Conservation (phyloP, 2,329 filamentous ascomycete genomes). For the Sporothrix brunneoviolacea region DNA sequence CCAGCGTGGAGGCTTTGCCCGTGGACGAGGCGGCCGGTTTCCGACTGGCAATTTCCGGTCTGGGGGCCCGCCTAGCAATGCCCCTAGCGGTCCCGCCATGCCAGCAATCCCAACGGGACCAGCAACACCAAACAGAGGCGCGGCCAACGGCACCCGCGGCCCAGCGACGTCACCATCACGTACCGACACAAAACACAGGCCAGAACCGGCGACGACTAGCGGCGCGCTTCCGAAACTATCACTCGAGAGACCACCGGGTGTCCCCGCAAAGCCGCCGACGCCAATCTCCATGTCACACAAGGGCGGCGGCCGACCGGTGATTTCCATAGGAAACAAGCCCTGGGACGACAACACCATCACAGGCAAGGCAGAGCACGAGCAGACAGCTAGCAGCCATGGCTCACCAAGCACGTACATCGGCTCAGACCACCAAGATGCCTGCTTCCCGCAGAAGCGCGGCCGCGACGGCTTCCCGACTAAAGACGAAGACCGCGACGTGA, state of each 20-base stretch:
- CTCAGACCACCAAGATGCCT: neutral
- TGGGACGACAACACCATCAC: neutral
- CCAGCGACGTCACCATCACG: neutral
- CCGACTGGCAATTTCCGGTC: neutral
- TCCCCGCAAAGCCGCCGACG: conserved; percentile 17
- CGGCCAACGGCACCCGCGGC: neutral
- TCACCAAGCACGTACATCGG: neutral
- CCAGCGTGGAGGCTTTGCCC: conserved; percentile 1
- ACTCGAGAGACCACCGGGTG: conserved; percentile 2
- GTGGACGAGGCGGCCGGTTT: conserved; percentile 9
- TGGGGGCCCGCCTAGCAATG: neutral
- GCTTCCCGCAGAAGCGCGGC: conserved; percentile 11
- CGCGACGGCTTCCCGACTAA: neutral
- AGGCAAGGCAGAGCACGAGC: neutral
- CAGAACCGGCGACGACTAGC: neutral
- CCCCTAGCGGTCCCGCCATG: too few species aligned
- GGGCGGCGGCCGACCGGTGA: neutral
- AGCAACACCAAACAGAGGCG: too few species aligned
- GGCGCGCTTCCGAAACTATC: neutral
- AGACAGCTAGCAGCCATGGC: neutral
- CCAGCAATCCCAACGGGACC: too few species aligned
- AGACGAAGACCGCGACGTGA: conserved; percentile 9
- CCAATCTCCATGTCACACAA: conserved; percentile 12
- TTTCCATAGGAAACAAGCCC: neutral
- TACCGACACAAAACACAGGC: neutral